Conservation (phyloP, 371 early-diverging fungal genomes). For the Nematocida homosporus region DNA sequence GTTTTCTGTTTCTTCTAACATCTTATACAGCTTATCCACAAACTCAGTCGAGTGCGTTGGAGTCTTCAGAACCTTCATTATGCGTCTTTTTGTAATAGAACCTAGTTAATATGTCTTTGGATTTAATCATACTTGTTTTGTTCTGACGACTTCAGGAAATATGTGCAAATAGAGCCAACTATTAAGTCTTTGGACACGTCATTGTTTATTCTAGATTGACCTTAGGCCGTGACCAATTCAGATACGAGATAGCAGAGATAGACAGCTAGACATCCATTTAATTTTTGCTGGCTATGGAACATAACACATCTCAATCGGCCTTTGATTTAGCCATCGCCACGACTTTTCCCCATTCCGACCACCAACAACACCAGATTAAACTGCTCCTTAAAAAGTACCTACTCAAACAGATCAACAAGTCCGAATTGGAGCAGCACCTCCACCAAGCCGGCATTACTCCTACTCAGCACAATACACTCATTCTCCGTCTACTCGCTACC, state of each 20-base stretch:
- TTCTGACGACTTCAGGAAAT: background rate
- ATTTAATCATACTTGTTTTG: constrained; percentile 48
- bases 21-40: constrained; percentile 66
- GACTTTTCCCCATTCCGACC: no score
- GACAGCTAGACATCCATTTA: no score
- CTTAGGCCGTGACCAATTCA: no score
- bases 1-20: constrained; percentile 60
- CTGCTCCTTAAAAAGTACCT: no score
- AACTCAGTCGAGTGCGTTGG: constrained; percentile 54
- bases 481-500: background rate
- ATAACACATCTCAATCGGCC: no score
- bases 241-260: no score
- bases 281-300: no score
- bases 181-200: background rate
- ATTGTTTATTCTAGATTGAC: no score
- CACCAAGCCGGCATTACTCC: background rate
- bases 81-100: constrained; percentile 22
- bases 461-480: background rate
- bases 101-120: constrained; percentile 27
- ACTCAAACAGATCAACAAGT: background rate
- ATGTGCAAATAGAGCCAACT: background rate
- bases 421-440: background rate
- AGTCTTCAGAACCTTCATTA: constrained; percentile 50
- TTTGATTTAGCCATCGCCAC: no score
- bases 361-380: no score